These are phyloP conservation scores for Melanogaster broomeanus DNA, from an alignment of 768 basidiomycete species.

Conservation along the genomic window DNA sequence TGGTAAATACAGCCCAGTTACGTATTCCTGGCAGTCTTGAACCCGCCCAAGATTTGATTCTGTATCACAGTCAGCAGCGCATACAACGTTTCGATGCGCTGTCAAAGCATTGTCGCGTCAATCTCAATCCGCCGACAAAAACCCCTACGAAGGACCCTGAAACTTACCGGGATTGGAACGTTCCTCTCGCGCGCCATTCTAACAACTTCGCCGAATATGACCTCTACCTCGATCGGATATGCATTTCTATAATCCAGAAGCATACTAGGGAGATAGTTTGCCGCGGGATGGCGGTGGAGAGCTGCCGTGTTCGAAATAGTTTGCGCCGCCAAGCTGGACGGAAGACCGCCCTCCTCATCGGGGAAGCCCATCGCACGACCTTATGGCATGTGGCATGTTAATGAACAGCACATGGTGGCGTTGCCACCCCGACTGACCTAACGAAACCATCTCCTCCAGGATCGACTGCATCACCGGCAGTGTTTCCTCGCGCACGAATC, in stretches of 20 bases:
- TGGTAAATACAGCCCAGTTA: neutral
- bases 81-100: conserved; percentile 68
- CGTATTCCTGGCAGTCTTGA: conserved; percentile 7
- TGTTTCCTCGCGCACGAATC: conserved; percentile 42
- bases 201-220: conserved; percentile 57
- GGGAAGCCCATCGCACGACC: conserved; percentile 39
- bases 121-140: neutral
- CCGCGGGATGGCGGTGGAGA: conserved; percentile 44
- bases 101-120: too few relatives aligned
- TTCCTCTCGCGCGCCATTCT: conserved; percentile 15
- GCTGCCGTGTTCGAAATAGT: conserved; percentile 41
- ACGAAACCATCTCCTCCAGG: conserved; percentile 45
- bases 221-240: conserved; percentile 67
- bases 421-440: conserved; percentile 31
- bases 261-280: conserved; percentile 59
- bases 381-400: conserved; percentile 3
- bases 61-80: conserved; percentile 59
- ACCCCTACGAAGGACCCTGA: neutral
- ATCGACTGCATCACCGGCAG: conserved; percentile 49
- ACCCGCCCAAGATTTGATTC: conserved; percentile 53
- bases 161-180: conserved; percentile 15
- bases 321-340: conserved; percentile 41
- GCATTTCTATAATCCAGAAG: conserved; percentile 51
- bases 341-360: conserved; percentile 46
- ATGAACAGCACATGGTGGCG: neutral